Conservation (phyloP, 768 basidiomycete species). For the Austroboletus eburneus region DNA sequence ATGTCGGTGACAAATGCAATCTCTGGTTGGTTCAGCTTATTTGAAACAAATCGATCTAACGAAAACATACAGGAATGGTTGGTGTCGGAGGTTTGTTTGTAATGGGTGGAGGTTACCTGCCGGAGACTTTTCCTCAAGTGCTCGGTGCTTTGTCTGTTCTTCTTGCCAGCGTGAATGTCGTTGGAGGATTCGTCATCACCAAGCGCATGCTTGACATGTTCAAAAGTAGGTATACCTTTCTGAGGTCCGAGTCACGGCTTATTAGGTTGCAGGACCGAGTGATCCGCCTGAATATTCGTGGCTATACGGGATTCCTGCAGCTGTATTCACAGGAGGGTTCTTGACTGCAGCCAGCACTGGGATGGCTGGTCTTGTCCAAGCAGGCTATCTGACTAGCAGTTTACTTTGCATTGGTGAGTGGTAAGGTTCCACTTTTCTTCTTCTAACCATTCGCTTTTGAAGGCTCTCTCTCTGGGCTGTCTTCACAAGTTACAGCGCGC, state of each 20-base stretch:
- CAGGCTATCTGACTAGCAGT: slow-evolving; percentile 82
- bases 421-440: not conserved
- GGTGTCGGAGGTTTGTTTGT: slow-evolving; percentile 84
- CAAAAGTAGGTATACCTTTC: slow-evolving; percentile 50
- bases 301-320: slow-evolving; percentile 76
- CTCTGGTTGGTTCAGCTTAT: slow-evolving; percentile 49
- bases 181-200: slow-evolving; percentile 85
- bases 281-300: slow-evolving; percentile 89
- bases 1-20: slow-evolving; percentile 93
- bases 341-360: slow-evolving; percentile 79
- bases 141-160: slow-evolving; percentile 83
- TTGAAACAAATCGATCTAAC: not conserved
- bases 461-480: slow-evolving; percentile 78
- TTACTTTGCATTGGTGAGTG: slow-evolving; percentile 75
- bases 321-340: slow-evolving; percentile 81
- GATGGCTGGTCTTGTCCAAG: slow-evolving; percentile 82
- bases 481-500: slow-evolving; percentile 76
- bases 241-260: not conserved
- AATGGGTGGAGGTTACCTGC: slow-evolving; percentile 85
- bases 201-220: slow-evolving; percentile 95
- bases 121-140: slow-evolving; percentile 74
- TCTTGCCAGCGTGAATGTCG: slow-evolving; percentile 82
- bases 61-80: slow-evolving; percentile 51
- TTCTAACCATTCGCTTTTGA: not conserved
- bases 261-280: slow-evolving; percentile 51